Conservation (phyloP, 139 green algal genomes). For the Closterium sp. region DNA sequence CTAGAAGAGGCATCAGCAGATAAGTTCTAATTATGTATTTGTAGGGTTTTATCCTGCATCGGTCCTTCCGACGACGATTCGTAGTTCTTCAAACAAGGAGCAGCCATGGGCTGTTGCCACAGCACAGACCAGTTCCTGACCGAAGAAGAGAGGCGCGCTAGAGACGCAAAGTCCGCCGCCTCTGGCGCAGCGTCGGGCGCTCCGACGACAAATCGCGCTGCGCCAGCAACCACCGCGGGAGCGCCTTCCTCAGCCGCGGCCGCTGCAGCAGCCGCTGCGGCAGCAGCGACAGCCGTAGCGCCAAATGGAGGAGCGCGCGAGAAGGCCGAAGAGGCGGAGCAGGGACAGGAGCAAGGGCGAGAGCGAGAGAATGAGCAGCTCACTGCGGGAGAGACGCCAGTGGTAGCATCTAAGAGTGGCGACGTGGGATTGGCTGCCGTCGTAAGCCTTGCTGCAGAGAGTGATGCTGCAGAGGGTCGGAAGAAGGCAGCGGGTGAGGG, state of each 20-base stretch:
- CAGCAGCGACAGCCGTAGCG: not conserved
- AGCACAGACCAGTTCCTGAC: not conserved
- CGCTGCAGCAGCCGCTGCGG: not conserved
- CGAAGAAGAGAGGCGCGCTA: not conserved
- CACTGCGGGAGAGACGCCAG: not conserved
- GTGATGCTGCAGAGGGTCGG: not conserved
- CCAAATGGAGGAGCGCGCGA: not conserved
- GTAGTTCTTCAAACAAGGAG: not conserved
- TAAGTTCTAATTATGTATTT: not conserved
- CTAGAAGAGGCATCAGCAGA: not conserved
- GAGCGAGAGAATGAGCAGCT: not conserved
- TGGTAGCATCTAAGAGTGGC: not conserved
- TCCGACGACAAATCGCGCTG: not conserved
- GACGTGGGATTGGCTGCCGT: not conserved
- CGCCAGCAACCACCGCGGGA: not conserved
- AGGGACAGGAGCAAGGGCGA: not conserved
- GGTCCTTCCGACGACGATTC: not conserved
- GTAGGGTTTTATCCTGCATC: not conserved
- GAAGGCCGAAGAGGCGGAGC: not conserved
- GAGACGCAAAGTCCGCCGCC: not conserved
- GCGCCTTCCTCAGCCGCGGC: not conserved
- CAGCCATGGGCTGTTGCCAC: not conserved
- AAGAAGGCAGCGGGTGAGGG: not conserved
- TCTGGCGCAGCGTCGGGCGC: no score
- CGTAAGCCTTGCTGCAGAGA: not conserved